Conservation (phyloP, 208 protist species). For the Trypanosoma grayi region DNA sequence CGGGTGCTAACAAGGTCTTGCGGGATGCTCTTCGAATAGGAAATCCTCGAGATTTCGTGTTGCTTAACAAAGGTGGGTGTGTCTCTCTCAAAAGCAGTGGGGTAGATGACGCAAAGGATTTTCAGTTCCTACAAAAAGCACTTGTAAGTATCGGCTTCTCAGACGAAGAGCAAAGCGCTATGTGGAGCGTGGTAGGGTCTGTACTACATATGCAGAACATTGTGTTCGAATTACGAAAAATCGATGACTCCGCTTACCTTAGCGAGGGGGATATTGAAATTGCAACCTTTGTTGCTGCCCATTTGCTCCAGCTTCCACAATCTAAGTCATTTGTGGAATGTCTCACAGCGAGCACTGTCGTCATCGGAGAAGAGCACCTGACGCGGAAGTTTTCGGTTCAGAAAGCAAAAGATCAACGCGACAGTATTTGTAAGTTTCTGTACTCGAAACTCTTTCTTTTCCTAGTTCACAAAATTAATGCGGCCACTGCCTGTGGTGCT, state of each 20-base stretch:
- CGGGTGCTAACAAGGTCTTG: slow-evolving; percentile 28
- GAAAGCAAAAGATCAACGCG: slow-evolving; percentile 50
- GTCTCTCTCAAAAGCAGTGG: slow-evolving; percentile 9
- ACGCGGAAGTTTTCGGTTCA: slow-evolving; percentile 38
- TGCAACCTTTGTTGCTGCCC: slow-evolving; percentile 22
- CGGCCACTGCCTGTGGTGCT: slow-evolving; percentile 1
- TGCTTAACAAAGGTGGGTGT: slow-evolving; percentile 16
- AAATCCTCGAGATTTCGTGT: slow-evolving; percentile 11
- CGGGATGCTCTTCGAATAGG: slow-evolving; percentile 23
- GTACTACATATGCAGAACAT: slow-evolving; percentile 36
- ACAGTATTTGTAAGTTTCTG: slow-evolving; percentile 70
- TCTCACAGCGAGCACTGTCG: slow-evolving; percentile 39
- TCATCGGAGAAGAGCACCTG: slow-evolving; percentile 30
- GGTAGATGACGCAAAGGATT: slow-evolving; percentile 22
- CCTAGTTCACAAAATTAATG: slow-evolving; percentile 67
- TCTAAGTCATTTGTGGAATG: slow-evolving; percentile 24
- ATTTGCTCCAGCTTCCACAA: slow-evolving; percentile 41
- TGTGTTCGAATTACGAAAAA: slow-evolving; percentile 11
- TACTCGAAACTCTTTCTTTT: slow-evolving; percentile 70
- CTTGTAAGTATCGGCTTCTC: slow-evolving; percentile 16
- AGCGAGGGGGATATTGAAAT: slow-evolving; percentile 12
- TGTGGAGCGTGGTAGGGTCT: slow-evolving; percentile 29
- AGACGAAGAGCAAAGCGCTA: slow-evolving; percentile 11
- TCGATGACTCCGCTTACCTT: slow-evolving; percentile 10
- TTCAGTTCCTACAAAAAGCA: slow-evolving; percentile 11